Evolutionary conservation across 768 basidiomycete genomes (phyloP), one percentile per base, ranked within the genome.

Genomic region (Pulveroboletus sp.): DNA sequence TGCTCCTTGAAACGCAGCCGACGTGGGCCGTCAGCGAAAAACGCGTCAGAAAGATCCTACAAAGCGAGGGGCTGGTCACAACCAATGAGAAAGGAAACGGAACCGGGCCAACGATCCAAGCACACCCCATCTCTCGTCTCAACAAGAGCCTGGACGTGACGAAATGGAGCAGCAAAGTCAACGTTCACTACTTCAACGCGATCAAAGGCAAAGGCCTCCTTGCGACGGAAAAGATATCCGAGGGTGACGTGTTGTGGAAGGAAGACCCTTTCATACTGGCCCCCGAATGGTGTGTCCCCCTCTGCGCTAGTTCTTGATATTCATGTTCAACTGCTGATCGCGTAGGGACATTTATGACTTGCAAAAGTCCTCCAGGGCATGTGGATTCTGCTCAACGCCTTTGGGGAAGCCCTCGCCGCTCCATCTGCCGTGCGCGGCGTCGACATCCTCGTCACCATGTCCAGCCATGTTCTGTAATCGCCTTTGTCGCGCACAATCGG

Each of bases 1-100:
- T 80, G 6, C 69, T 93, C 9, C 76, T 85, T 12, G 65, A 73
- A 12, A 68, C 71, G 10, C 69, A 87, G 56, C 79, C 86, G 3
- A 72, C 77, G 20, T 93, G 89, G 89, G 65, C 76, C 0, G 87
- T 93, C 55, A 89, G 88, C 63, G 92, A 93, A 67, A 93, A 91
- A 61, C 79, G 92, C 20, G 76, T 85, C 5, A 72, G 83, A 40
- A 92, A 88, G 65, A 69, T 87, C 41, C 69, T 93, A 2, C 83
- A 86, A 54, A 70, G 62, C 17, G 77, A 80, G 50, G 81, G 80
- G 0, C 70, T 85, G 27, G 67, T 79, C 19, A 62, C 57, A n/a
- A 48, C 45, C 2, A 58, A 29, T 12, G 27, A 44, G 27, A 54
- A 17, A 42, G 43, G 23, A 14, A 45, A n/a, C 2, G 49, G 38